Conservation (phyloP, 2,329 filamentous ascomycete genomes). For the Pseudonectria buxi region DNA sequence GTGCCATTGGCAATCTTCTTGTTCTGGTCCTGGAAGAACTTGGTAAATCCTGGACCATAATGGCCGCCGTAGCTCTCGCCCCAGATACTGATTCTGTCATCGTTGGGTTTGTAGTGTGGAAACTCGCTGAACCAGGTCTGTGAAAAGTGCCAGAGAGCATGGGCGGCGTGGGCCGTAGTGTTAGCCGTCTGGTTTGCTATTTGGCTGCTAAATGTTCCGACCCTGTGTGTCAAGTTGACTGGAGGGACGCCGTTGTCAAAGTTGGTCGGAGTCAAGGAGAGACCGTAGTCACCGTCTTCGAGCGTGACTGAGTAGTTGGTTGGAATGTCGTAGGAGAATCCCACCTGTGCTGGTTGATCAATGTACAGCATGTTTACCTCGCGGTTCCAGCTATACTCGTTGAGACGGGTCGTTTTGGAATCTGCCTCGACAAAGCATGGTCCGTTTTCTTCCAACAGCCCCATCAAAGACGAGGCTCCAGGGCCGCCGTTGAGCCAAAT, state of each 20-base stretch:
- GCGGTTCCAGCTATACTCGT: conserved; percentile 59
- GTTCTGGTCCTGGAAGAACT: conserved; percentile 56
- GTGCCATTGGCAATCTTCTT: conserved; percentile 30
- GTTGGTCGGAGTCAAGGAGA: conserved; percentile 34
- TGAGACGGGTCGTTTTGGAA: conserved; percentile 44
- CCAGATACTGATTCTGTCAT: conserved; percentile 56
- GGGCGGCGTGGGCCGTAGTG: conserved; percentile 47
- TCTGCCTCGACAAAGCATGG: conserved; percentile 42
- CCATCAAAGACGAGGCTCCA: conserved; percentile 31
- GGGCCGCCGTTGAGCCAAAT: conserved; percentile 57
- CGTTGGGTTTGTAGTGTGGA: conserved; percentile 48
- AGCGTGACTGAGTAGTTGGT: conserved; percentile 55
- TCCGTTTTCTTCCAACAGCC: conserved; percentile 33
- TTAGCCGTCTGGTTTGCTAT: conserved; percentile 31
- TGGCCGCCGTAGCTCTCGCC: conserved; percentile 64
- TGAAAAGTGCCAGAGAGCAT: conserved; percentile 59
- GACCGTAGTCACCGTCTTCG: conserved; percentile 40
- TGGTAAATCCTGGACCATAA: conserved; percentile 59
- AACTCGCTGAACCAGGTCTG: conserved; percentile 53
- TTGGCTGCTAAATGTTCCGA: conserved; percentile 29
- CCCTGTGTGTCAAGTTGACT: conserved; percentile 30
- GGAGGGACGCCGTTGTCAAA: conserved; percentile 32
- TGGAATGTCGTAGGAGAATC: conserved; percentile 58
- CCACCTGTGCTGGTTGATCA: conserved; percentile 59
- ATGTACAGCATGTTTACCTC: conserved; percentile 48